A percentile compares a stretch with the other conserved stretches of the same genome.
Conservation (phyloP, 108 stramenopile genomes). For the Pseudonitzschia multistriata region DNA sequence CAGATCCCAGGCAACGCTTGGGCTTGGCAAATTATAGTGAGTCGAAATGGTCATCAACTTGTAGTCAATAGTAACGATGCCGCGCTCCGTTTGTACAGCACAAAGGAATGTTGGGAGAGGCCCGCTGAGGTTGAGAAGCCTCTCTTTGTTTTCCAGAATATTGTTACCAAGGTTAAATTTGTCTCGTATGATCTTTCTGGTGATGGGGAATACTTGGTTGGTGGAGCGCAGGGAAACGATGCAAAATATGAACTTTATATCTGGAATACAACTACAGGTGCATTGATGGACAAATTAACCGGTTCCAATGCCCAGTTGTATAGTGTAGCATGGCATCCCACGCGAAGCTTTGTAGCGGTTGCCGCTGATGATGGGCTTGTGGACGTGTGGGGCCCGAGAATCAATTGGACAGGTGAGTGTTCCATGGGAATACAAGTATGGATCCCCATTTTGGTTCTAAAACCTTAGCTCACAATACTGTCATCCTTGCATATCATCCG, state of each 20-base stretch:
- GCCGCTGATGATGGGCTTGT: conserved; percentile 77
- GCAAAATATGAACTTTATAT: conserved; percentile 61
- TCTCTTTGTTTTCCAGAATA: conserved; percentile 64
- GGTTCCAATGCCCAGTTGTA: conserved; percentile 60
- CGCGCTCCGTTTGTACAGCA: conserved; percentile 62
- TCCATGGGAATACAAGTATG: background rate
- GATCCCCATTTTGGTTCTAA: background rate
- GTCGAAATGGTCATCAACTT: conserved; percentile 60
- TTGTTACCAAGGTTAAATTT: conserved; percentile 68
- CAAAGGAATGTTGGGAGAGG: conserved; percentile 48
- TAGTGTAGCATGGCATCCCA: conserved; percentile 79
- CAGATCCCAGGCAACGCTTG: conserved; percentile 54
- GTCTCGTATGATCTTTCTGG: conserved; percentile 68
- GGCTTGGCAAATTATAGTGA: conserved; percentile 60
- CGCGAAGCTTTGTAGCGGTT: conserved; percentile 74
- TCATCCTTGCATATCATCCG: background rate
- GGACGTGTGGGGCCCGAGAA: conserved; percentile 73
- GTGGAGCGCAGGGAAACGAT: conserved; percentile 61
- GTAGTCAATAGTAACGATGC: conserved; percentile 72
- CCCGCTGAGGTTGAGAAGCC: conserved; percentile 43
- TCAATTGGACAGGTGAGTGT: conserved; percentile 58
- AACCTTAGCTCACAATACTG: background rate
- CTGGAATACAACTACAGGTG: conserved; percentile 77
- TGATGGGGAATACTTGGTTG: conserved; percentile 80
- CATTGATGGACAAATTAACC: conserved; percentile 70